Conservation (phyloP, 225 moss, liverwort and hornwort genomes). For the Pleurozium schreberi region DNA sequence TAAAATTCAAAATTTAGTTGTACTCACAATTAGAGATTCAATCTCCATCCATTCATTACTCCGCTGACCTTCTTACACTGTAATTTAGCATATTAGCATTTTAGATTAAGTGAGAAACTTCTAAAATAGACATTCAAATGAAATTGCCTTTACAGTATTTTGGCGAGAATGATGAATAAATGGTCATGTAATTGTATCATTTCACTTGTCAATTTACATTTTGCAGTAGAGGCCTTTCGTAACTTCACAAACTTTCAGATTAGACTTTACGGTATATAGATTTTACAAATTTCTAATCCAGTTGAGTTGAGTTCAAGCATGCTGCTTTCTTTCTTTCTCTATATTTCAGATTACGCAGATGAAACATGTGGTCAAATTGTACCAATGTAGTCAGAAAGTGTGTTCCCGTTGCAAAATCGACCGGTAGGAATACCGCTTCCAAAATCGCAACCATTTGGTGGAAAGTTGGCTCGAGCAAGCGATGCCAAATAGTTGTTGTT, state of each 20-base stretch:
- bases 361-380: not conserved
- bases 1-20: not conserved
- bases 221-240: not conserved
- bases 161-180: not conserved
- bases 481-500: slow-evolving; percentile 57
- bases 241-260: not conserved
- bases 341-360: not conserved
- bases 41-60: slow-evolving; percentile 7
- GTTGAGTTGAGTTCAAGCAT: not conserved
- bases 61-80: not conserved
- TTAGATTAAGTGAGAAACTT: not conserved
- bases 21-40: not conserved
- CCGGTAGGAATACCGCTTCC: slow-evolving; percentile 14
- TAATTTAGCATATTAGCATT: not conserved
- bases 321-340: not conserved
- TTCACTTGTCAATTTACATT: not conserved
- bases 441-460: slow-evolving; percentile 46
- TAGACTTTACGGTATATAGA: not conserved
- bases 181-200: not conserved
- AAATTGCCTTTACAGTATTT: not conserved
- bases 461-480: slow-evolving; percentile 38
- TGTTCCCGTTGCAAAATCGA: slow-evolving; percentile 72
- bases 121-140: not conserved
- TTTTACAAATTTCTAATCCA: not conserved
- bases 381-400: slow-evolving; percentile 73